Conservation (phyloP, 805 yeast species). For the Torulaspora franciscae region DNA sequence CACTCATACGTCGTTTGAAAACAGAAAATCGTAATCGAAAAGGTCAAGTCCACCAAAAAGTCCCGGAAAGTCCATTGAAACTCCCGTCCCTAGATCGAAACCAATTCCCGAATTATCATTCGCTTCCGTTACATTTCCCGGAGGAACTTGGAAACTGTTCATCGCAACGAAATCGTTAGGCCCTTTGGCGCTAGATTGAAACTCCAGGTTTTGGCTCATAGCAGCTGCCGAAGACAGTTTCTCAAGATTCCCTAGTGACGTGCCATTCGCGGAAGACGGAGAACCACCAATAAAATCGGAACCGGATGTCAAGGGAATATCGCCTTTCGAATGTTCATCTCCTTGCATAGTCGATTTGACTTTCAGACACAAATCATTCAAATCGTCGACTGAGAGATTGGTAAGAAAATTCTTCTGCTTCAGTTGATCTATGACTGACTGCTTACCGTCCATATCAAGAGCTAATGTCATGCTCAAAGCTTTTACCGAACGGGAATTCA, state of each 20-base stretch:
- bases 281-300: not conserved
- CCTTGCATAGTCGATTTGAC: slow-evolving; percentile 2
- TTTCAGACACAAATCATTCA: slow-evolving; percentile 5
- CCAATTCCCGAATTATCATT: not conserved
- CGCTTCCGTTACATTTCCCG: not conserved
- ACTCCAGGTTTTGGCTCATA: slow-evolving; percentile 14
- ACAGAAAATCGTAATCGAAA: slow-evolving; percentile 31
- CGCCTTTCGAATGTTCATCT: not conserved
- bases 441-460: slow-evolving; percentile 22
- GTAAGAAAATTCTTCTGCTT: slow-evolving; percentile 20
- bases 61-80: slow-evolving; percentile 18
- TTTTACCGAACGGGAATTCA: slow-evolving; percentile 24
- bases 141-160: not conserved
- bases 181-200: slow-evolving; percentile 2
- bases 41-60: slow-evolving; percentile 30
- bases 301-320: not conserved
- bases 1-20: slow-evolving; percentile 21
- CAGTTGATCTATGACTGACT: slow-evolving; percentile 19
- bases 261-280: not conserved
- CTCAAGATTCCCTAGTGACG: slow-evolving; percentile 15
- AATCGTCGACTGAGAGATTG: slow-evolving; percentile 10
- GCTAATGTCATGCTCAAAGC: slow-evolving; percentile 27
- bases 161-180: not conserved
- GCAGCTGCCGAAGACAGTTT: slow-evolving; percentile 21
- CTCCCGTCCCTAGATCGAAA: slow-evolving; percentile 6